Evolutionary conservation across 2,329 filamentous ascomycete species (phyloP), one percentile per base, ranked within the genome.

Genomic region (Macrophomina phaseolina): DNA sequence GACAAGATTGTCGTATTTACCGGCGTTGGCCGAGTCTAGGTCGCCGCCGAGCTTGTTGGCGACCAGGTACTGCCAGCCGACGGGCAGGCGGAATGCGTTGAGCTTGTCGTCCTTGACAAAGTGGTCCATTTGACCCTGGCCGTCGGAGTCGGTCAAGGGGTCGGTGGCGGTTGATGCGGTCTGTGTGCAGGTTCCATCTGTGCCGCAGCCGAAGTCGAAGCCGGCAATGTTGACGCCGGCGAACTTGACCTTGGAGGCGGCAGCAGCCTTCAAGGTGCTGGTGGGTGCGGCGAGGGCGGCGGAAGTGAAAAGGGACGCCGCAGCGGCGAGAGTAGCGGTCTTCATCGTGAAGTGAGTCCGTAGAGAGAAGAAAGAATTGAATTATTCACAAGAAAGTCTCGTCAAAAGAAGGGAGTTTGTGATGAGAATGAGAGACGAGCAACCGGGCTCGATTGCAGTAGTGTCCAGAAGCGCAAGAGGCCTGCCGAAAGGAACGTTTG

Each of bases 51-150:
- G 74, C 51, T 83, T 76, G 69, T 82, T 81, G 70, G 84, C 84
- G 66, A 84, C 78, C n/a, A 89, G 81, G 70, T 82, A 89, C 70
- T 89, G 87, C 87, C 87, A 89, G 16, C 81, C 80, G 0, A 86
- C 82, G 0, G 86, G 85, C 8, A 90, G 78, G 45, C 86, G 83
- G 74, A 88, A 84, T 45, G 86, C 77, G 72, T 88, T 88, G 64
- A 89, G 77, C 56, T 81, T 79, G 71, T 85, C 82, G 52, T 85
- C 81, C 14, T 80, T 80, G 64, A 82, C 78, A 69, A 88, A 89
- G 71, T 89, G 86, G 64, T 84, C 77, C 81, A 88, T 87, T 71
- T 87, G 85, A 3, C 73, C 79, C 3, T 79, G 76, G 11, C 83
- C 85, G 62, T 78, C 76, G 51, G 68, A 67, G 16, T 60, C 65